Conservation (phyloP, 2,329 filamentous ascomycete genomes). For the Xylaria sp. region DNA sequence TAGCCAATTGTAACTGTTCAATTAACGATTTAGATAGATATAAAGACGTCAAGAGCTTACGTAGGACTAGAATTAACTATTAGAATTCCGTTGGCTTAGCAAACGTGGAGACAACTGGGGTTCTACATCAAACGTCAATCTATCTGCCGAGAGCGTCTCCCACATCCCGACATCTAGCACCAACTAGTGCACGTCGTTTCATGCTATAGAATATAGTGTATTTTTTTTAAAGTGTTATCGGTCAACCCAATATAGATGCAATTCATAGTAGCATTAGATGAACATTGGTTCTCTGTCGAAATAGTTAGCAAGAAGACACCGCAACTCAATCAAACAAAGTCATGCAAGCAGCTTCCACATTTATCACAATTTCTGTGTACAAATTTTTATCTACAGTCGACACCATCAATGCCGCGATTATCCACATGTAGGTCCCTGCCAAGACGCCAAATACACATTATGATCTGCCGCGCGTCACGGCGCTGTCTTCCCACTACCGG, state of each 20-base stretch:
- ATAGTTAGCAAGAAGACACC: neutral
- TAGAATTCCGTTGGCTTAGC: neutral
- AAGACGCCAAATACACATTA: neutral
- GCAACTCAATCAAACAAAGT: neutral
- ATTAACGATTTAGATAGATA: neutral
- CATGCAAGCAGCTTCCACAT: neutral
- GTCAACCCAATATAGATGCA: neutral
- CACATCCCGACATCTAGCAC: constrained; percentile 17
- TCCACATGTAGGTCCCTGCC: neutral
- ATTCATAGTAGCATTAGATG: neutral
- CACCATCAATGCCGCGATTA: neutral
- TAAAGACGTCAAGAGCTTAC: constrained; percentile 3
- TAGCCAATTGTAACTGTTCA: neutral
- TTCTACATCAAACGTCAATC: neutral
- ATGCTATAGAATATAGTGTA: neutral
- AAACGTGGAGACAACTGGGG: neutral
- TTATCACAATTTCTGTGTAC: neutral
- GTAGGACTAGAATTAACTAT: neutral
- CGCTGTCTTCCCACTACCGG: neutral
- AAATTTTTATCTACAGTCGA: neutral
- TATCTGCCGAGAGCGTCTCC: constrained; percentile 12
- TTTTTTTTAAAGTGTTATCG: neutral
- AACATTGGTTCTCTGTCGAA: neutral
- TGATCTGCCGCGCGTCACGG: neutral
- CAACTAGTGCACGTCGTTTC: neutral